These are phyloP conservation scores for Rhizopogon rudus DNA, from an alignment of 768 basidiomycete genomes.

Conservation along the genomic window DNA sequence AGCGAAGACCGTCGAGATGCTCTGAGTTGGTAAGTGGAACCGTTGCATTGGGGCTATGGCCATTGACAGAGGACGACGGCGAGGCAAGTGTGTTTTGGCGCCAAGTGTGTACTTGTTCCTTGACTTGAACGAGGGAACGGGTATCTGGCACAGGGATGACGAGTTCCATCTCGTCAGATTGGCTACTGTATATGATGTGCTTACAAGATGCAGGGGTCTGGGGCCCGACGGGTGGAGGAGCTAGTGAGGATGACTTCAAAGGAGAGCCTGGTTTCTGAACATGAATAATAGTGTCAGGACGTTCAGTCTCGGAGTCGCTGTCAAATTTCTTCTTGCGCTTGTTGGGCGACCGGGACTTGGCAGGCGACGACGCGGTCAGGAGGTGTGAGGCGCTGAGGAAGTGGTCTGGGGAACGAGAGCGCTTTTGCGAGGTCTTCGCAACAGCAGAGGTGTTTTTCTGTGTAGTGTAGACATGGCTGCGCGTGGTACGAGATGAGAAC, in stretches of 20 bases:
- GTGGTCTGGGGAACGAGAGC: conserved; percentile 19
- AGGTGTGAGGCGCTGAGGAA: background rate
- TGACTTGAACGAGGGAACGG: conserved; percentile 25
- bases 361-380: conserved; percentile 1
- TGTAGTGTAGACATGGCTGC: conserved; percentile 8
- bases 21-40: conserved; percentile 1
- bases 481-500: conserved; percentile 1
- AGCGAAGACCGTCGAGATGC: conserved; percentile 3
- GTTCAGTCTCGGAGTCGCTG: conserved; percentile 4
- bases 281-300: conserved; percentile 3
- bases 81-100: conserved; percentile 25
- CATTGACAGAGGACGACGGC: conserved; percentile 9
- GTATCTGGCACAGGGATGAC: conserved; percentile 21
- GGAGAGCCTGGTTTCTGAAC: conserved; percentile 12
- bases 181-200: conserved; percentile 55
- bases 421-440: conserved; percentile 14
- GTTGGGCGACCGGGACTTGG: conserved; percentile 16
- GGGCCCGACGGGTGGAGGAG: conserved; percentile 19
- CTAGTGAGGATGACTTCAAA: conserved; percentile 31
- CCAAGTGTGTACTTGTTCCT: conserved; percentile 41
- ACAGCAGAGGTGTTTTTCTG: conserved; percentile 1
- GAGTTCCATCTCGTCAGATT: conserved; percentile 63
- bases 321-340: conserved; percentile 16
- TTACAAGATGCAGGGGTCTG: conserved; percentile 11
- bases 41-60: background rate